These are phyloP conservation scores for Metschnikowia arizonensis DNA, from an alignment of 805 yeast species.

Conservation along the genomic window DNA sequence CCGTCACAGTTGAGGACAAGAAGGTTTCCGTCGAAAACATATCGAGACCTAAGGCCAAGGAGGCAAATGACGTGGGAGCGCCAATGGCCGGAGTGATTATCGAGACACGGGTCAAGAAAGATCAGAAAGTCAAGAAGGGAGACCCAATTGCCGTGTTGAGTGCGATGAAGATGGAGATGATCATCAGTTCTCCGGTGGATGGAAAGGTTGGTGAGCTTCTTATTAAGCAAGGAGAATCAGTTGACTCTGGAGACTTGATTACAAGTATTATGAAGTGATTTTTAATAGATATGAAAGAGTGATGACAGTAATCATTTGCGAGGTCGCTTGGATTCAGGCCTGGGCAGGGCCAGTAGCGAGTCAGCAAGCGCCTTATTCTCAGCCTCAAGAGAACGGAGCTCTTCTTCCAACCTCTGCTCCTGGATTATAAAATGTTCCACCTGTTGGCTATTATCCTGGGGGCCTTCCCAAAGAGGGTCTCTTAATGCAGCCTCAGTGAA, in stretches of 20 bases:
- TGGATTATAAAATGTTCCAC: constrained; percentile 16
- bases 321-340: constrained; percentile 28
- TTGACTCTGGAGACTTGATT: constrained; percentile 89
- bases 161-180: constrained; percentile 99
- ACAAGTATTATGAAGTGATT: constrained; percentile 29
- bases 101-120: constrained; percentile 87
- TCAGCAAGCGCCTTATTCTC: constrained; percentile 25
- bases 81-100: constrained; percentile 99
- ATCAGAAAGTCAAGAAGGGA: constrained; percentile 90
- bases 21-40: constrained; percentile 79
- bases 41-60: constrained; percentile 88
- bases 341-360: constrained; percentile 21
- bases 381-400: constrained; percentile 23
- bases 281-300: not conserved
- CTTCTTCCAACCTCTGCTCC: constrained; percentile 25
- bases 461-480: constrained; percentile 20
- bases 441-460: constrained; percentile 20
- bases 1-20: constrained; percentile 87
- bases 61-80: constrained; percentile 92
- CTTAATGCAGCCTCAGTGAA: constrained; percentile 40
- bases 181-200: constrained; percentile 83
- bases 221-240: constrained; percentile 89
- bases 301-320: not conserved
- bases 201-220: constrained; percentile 78
- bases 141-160: constrained; percentile 89